A percentile compares a stretch with the other conserved stretches of the same genome.
phyloP scores from a whole-genome alignment of 2,329 filamentous ascomycete genomes.

The Colletotrichum acutatum region DNA sequence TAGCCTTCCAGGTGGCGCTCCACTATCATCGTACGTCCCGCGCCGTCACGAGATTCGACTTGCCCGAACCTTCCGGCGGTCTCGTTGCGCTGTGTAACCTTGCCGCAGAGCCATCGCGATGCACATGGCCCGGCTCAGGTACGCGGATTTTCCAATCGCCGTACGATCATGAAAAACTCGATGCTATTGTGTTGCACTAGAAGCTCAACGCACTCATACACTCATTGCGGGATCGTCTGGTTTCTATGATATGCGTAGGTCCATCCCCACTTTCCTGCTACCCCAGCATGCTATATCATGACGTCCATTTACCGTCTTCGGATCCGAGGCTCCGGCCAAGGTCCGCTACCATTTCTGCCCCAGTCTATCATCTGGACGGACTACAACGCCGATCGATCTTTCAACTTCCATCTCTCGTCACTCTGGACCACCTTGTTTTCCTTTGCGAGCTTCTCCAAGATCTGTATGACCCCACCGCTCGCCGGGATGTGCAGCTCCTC shows the following conservation, averaged over 20 bases:
- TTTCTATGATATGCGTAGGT: neutral
- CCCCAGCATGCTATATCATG: neutral
- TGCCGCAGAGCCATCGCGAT: neutral
- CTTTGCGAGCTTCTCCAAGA: slow-evolving; percentile 79
- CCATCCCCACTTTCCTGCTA: neutral
- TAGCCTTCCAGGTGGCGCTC: neutral
- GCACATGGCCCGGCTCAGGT: neutral
- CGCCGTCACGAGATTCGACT: neutral
- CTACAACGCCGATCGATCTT: slow-evolving; percentile 54
- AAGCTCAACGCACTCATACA: neutral
- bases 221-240: neutral
- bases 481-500: slow-evolving; percentile 81
- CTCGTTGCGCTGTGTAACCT: neutral
- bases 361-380: neutral
- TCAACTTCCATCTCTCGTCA: slow-evolving; percentile 55
- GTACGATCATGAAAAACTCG: too few species aligned
- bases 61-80: slow-evolving; percentile 25
- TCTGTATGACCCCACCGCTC: slow-evolving; percentile 78
- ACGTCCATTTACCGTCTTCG: neutral
- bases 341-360: neutral
- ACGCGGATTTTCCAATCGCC: neutral
- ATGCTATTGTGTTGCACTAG: neutral
- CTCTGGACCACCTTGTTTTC: slow-evolving; percentile 73
- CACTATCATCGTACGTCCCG: slow-evolving; percentile 5
- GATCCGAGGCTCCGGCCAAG: neutral